phyloP scores from a whole-genome alignment of 2,329 filamentous ascomycete genomes.

The Aspergillaceae sp. region DNA sequence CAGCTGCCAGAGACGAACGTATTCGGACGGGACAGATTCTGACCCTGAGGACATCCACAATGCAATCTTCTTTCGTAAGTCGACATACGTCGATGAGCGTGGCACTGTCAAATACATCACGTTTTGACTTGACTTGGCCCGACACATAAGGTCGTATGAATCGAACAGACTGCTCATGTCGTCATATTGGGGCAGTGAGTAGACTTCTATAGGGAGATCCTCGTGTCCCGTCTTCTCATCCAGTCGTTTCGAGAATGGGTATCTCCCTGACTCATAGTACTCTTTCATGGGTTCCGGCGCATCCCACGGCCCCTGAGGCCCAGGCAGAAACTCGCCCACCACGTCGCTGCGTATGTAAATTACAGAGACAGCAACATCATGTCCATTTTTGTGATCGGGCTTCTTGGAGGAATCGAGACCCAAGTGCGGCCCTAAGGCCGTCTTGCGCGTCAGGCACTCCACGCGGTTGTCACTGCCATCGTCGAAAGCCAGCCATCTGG shows the following conservation, averaged over 20 bases:
- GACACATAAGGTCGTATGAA: conserved; percentile 36
- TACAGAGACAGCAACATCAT: conserved; percentile 46
- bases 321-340: conserved; percentile 32
- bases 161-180: conserved; percentile 33
- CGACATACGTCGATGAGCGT: conserved; percentile 23
- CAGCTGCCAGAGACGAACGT: conserved; percentile 35
- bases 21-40: conserved; percentile 20
- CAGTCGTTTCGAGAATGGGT: conserved; percentile 8
- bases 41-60: conserved; percentile 20
- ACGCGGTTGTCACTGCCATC: conserved; percentile 49
- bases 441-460: conserved; percentile 48
- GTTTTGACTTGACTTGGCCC: conserved; percentile 24
- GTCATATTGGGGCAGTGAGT: conserved; percentile 27
- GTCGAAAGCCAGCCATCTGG: conserved; percentile 53
- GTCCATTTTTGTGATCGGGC: conserved; percentile 33
- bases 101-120: conserved; percentile 31
- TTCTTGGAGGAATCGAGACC: conserved; percentile 37
- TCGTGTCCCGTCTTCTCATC: conserved; percentile 6
- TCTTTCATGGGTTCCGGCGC: conserved; percentile 33
- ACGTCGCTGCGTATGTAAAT: conserved; percentile 49
- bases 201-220: conserved; percentile 33
- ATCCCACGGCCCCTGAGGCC: conserved; percentile 41
- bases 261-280: conserved; percentile 30
- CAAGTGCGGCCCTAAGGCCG: conserved; percentile 45
- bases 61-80: conserved; percentile 31